Base-by-base conservation (phyloP, 805 yeast genomes). In the Kodamaea lidongshanica region DNA sequence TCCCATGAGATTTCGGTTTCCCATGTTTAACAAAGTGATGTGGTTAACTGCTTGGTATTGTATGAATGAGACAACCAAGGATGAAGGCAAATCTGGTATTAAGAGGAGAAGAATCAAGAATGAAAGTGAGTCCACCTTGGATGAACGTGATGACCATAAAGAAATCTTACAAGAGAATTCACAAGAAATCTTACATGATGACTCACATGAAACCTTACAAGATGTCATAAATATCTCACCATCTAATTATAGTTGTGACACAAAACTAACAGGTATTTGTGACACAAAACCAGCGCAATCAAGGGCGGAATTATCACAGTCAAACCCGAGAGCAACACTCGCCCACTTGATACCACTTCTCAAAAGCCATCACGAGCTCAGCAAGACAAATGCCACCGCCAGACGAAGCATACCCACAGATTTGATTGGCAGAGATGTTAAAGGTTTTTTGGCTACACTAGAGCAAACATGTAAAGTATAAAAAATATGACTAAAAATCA, bases 1-100 rank as follows among this genome's bases (percentile, higher is more conserved):
- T 4, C 87, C 87, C 0, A 67, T 74, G 29, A 74, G 75, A 44
- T 87, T 79, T 56, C 67, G 84, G 29, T 86, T 83, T 44, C 96
- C 96, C 0, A 67, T 70, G 52, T 86, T 87, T 48, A 69, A 75
- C 37, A 70, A 64, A 37, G 76, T 82, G 4, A 55, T 86, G 53
- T 80, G 89, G 86, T 59, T 77, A 8, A 64, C 82, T 3, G 77
- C 77, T 6, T 65, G 62, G 56, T 68, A 68, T 40, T 63, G 56
- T 31, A 38, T 33, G 16, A 45, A 55, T 16, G 54, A 56, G 15
- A 13, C n/a, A 10, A 21, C n/a, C n/a, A 7, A 7, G 7, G 24
- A 7, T 6, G 12, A 21, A 10, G 24, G n/a, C 6, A 21, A 21
- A 12, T 19, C 20, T 8, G 30, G 30, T 27, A 19, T 16, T 27